Evolutionary conservation across 192 early-diverging fungal species (phyloP).

Genomic region (Backusella tuberculispora): DNA sequence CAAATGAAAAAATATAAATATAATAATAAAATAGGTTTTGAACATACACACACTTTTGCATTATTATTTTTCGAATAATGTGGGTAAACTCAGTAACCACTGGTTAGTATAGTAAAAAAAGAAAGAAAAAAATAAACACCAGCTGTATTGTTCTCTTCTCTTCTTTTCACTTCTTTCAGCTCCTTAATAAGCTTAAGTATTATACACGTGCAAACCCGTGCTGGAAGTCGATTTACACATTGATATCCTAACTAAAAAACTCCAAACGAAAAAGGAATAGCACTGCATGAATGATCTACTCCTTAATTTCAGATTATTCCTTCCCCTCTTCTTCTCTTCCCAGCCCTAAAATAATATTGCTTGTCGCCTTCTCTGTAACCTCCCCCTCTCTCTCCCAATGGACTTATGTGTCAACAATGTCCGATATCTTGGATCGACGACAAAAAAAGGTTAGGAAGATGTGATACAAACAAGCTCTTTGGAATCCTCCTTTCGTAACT

Average conservation of each 20-base stretch:
- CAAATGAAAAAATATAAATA: neutral
- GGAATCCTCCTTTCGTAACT: too few species aligned
- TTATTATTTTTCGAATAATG: neutral
- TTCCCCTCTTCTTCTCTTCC: neutral
- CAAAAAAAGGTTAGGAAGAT: too few species aligned
- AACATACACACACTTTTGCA: neutral
- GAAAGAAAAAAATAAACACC: too few species aligned
- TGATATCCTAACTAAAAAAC: neutral
- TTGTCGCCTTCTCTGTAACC: too few species aligned
- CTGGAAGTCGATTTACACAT: neutral
- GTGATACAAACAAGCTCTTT: too few species aligned
- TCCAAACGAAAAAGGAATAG: neutral
- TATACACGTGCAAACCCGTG: neutral
- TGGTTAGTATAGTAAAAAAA: too few species aligned
- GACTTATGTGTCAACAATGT: neutral
- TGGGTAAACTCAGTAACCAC: too few species aligned
- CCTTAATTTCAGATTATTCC: neutral
- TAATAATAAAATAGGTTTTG: constrained; percentile 9
- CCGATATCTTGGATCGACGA: too few species aligned
- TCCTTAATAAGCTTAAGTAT: neutral
- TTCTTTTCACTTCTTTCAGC: neutral
- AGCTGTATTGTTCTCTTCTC: too few species aligned
- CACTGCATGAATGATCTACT: neutral
- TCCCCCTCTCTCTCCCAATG: neutral
- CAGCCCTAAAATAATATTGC: too few species aligned